Base-by-base conservation (phyloP, 345 rosid genomes). In the Diplotaxis tenuifolia region DNA sequence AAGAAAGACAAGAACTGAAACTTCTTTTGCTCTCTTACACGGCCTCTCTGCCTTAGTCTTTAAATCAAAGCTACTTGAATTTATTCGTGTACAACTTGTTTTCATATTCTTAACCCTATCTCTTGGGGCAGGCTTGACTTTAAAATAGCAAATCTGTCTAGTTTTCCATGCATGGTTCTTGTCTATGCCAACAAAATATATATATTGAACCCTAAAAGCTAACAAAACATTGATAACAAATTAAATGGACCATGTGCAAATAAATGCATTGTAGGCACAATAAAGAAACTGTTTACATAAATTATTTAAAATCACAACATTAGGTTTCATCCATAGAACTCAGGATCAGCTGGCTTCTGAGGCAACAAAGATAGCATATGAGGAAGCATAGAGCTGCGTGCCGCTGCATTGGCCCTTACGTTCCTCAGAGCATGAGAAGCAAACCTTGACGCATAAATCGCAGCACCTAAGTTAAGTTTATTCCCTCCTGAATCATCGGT, bases 271-370 rank as follows among this genome's bases (percentile, higher is more conserved):
- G 49, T 40, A 14, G 16, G 16, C 49, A 14, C 49, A 40, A 40
- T 34, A 2, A 36, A 40, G 16, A 40, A 40, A 40, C 16, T 14
- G 49, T 14, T 40, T 40, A 40, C 49, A 14, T 40, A 40, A n/a
- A 40, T 14, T 40, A 14, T 40, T 40, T 40, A 7, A 40, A 12
- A 40, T 12, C 49, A 58, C 23, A 28, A 16, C n/a, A 56, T 63
- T 76, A 77, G 49, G 56, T 58, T 65, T 36, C 76, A 71, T 77
- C 76, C 36, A 77, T 49, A 58, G 67, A 71, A 77, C 56, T 86
- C 83, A 22, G 98, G 95, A 52, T 90, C 96, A 0, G 84, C 57
- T 27, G 96, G 98, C 62, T 92, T 92, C 68, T 83, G 92, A 68
- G 92, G 96, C 72, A 89, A 70, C 67, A 90, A 60, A 20, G 84